These are phyloP conservation scores for Leucocoprinus birnbaumii DNA, from an alignment of 768 basidiomycete species.

Conservation along the genomic window DNA sequence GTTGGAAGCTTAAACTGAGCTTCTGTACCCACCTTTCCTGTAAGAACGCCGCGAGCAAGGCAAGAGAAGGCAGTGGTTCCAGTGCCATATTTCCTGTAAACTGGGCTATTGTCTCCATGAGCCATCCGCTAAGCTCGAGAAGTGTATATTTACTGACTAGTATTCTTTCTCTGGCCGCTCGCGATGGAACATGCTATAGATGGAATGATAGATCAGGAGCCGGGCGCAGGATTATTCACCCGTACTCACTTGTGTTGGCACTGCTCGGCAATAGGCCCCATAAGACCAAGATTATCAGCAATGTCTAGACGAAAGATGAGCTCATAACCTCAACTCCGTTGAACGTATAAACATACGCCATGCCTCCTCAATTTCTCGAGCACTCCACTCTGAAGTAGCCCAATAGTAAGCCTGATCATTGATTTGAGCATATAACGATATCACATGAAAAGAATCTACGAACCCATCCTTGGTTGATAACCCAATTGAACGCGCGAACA, in stretches of 20 bases:
- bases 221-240: too few species aligned
- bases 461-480: slow-evolving; percentile 73
- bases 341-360: slow-evolving; percentile 37
- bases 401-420: slow-evolving; percentile 55
- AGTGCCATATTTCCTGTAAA: slow-evolving; percentile 65
- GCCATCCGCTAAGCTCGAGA: background rate
- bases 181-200: slow-evolving; percentile 67
- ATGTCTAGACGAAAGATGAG: slow-evolving; percentile 43
- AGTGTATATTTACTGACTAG: slow-evolving; percentile 31
- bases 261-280: slow-evolving; percentile 75
- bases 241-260: slow-evolving; percentile 69
- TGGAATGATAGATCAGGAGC: background rate
- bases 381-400: slow-evolving; percentile 80
- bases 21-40: slow-evolving; percentile 58
- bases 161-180: slow-evolving; percentile 84
- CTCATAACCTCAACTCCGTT: too few species aligned
- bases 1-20: background rate
- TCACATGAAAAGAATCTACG: slow-evolving; percentile 8
- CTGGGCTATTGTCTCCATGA: slow-evolving; percentile 31
- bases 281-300: slow-evolving; percentile 62
- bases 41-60: slow-evolving; percentile 71
- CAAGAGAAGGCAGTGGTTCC: slow-evolving; percentile 76
- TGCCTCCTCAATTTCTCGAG: slow-evolving; percentile 65
- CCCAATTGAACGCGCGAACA: slow-evolving; percentile 77
- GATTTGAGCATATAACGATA: background rate